A percentile compares a stretch with the other conserved stretches of the same genome.
phyloP scores from a whole-genome alignment of 257 asterid species.

The Ligustrum vulgare region DNA sequence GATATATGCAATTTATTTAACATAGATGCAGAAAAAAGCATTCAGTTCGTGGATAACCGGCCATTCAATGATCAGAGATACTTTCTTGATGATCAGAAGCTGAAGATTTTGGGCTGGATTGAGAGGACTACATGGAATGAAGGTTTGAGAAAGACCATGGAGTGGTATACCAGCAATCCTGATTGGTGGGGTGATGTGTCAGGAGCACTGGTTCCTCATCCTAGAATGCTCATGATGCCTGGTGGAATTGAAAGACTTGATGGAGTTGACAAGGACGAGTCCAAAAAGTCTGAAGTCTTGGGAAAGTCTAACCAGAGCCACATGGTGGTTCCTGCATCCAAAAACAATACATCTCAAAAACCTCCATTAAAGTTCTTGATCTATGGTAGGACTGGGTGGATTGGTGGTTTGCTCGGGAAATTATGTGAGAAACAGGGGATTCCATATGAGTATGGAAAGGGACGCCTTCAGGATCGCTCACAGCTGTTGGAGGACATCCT shows the following conservation, averaged over 20 bases:
- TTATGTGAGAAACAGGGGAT: slow-evolving; percentile 90
- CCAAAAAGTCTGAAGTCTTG: slow-evolving; percentile 48
- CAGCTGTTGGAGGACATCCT: slow-evolving; percentile 63
- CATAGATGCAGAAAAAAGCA: slow-evolving; percentile 73
- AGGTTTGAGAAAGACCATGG: slow-evolving; percentile 83
- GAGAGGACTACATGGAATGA: slow-evolving; percentile 90
- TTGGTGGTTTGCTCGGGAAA: slow-evolving; percentile 93
- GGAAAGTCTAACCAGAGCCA: slow-evolving; percentile 45
- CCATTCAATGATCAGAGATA: slow-evolving; percentile 97
- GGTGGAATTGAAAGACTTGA: slow-evolving; percentile 77
- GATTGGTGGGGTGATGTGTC: slow-evolving; percentile 99
- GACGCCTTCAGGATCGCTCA: slow-evolving; percentile 76
- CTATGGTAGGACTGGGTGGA: slow-evolving; percentile 93
- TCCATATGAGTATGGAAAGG: slow-evolving; percentile 78
- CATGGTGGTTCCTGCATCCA: slow-evolving; percentile 56
- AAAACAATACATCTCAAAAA: slow-evolving; percentile 41
- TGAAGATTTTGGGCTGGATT: slow-evolving; percentile 82
- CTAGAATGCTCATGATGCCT: slow-evolving; percentile 95
- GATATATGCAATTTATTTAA: slow-evolving; percentile 80
- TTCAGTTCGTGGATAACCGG: slow-evolving; percentile 84
- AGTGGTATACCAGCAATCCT: slow-evolving; percentile 83
- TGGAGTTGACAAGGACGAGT: slow-evolving; percentile 64
- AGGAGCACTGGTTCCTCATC: slow-evolving; percentile 98
- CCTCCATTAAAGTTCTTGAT: slow-evolving; percentile 79
- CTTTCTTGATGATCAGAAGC: slow-evolving; percentile 91